phyloP scores from a whole-genome alignment of 2,329 filamentous ascomycete species.

The Cercospora sp. region DNA sequence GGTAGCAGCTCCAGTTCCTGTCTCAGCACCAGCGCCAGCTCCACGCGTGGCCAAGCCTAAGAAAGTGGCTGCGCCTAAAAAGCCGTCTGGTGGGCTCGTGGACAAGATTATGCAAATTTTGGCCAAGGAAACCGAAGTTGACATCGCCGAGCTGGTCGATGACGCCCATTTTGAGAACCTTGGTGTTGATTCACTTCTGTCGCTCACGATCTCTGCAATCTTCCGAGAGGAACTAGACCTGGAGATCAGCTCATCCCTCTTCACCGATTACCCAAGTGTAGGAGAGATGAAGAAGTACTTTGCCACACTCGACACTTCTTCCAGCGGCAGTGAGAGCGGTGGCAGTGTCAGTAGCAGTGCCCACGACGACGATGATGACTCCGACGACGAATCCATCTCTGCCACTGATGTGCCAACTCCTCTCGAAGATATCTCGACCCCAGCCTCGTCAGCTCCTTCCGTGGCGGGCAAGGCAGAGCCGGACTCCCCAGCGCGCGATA shows the following conservation, averaged over 20 bases:
- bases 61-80: conserved; percentile 54
- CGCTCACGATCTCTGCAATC: conserved; percentile 61
- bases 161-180: conserved; percentile 63
- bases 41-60: conserved; percentile 52
- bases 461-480: conserved; percentile 45
- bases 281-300: conserved; percentile 62
- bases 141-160: conserved; percentile 60
- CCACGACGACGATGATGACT: conserved; percentile 39
- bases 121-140: conserved; percentile 64
- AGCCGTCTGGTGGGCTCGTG: conserved; percentile 51
- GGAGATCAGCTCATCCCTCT: conserved; percentile 60
- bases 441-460: conserved; percentile 51
- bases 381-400: conserved; percentile 46
- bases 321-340: conserved; percentile 29
- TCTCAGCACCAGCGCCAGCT: conserved; percentile 29
- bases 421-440: conserved; percentile 47
- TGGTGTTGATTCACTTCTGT: conserved; percentile 63
- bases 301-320: conserved; percentile 45
- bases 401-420: conserved; percentile 47
- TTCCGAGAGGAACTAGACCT: conserved; percentile 63
- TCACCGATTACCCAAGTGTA: conserved; percentile 61
- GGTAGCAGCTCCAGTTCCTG: conserved; percentile 35
- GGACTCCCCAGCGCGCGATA: conserved; percentile 40
- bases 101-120: conserved; percentile 65
- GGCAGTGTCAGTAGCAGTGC: conserved; percentile 36